phyloP scores from a whole-genome alignment of 2,329 filamentous ascomycete species.

The Arachnopeziza araneosa region DNA sequence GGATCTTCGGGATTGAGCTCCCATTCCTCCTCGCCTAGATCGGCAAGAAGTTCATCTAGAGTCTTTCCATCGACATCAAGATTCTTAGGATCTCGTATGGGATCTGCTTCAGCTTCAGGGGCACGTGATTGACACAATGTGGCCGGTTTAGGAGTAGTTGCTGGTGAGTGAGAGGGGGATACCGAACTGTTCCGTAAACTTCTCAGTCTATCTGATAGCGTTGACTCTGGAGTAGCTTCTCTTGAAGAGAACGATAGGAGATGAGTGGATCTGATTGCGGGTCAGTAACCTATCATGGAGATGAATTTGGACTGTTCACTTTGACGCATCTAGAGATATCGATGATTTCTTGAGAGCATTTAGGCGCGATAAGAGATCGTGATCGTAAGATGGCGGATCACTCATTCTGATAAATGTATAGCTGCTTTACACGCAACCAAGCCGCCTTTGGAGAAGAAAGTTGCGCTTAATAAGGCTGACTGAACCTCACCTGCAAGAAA shows the following conservation, averaged over 20 bases:
- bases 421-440: no score
- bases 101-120: background rate
- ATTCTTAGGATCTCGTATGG: background rate
- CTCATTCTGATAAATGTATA: constrained; percentile 20
- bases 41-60: constrained; percentile 28
- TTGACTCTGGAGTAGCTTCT: constrained; percentile 21
- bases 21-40: constrained; percentile 27
- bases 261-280: constrained; percentile 10
- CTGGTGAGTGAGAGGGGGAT: constrained; percentile 13
- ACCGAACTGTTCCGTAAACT: constrained; percentile 25
- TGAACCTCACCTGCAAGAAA: background rate
- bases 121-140: background rate
- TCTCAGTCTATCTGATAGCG: constrained; percentile 24
- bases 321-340: constrained; percentile 21
- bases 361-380: constrained; percentile 26
- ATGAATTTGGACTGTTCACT: constrained; percentile 13
- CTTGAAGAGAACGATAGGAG: constrained; percentile 2
- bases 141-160: background rate
- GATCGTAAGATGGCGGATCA: constrained; percentile 25
- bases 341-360: constrained; percentile 30
- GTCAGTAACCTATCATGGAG: constrained; percentile 13
- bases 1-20: constrained; percentile 23
- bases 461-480: no score
- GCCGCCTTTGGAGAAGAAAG: no score
- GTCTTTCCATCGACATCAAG: constrained; percentile 22